Conservation (phyloP, 192 early-diverging fungal species). For the Mortierella alpina region DNA sequence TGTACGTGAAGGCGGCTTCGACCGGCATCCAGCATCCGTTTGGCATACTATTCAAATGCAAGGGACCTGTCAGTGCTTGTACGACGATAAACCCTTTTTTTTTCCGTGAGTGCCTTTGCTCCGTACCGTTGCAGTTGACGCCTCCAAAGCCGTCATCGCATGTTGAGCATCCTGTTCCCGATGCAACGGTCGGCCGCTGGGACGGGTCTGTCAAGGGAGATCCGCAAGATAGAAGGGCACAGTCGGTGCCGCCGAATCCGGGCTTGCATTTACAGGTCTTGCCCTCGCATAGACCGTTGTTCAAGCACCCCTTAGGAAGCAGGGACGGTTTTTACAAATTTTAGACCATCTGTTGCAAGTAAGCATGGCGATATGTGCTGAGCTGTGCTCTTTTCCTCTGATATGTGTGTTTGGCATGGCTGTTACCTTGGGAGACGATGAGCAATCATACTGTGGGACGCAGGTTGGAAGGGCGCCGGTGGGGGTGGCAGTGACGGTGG, state of each 20-base stretch:
- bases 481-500: too few species aligned
- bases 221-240: slow-evolving; percentile 28
- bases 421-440: too few species aligned
- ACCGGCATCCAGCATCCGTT: slow-evolving; percentile 55
- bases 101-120: too few species aligned
- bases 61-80: not conserved
- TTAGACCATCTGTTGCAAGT: too few species aligned
- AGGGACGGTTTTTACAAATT: too few species aligned
- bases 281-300: slow-evolving; percentile 24
- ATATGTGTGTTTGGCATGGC: too few species aligned
- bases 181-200: slow-evolving; percentile 17
- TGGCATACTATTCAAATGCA: slow-evolving; percentile 38
- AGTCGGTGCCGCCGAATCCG: slow-evolving; percentile 46
- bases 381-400: too few species aligned
- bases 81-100: too few species aligned
- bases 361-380: too few species aligned
- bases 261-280: slow-evolving; percentile 25
- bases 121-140: slow-evolving; percentile 63
- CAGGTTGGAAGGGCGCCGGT: too few species aligned
- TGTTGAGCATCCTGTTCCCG: slow-evolving; percentile 2
- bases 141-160: slow-evolving; percentile 69
- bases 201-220: slow-evolving; percentile 23
- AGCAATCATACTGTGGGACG: too few species aligned
- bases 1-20: slow-evolving; percentile 23
- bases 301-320: slow-evolving; percentile 33